Percentiles rank a stretch among this genome's conserved stretches.
These are phyloP conservation scores for Debaryomyces sp. DNA, from an alignment of 1,139 yeast genomes.

Conservation along the genomic window DNA sequence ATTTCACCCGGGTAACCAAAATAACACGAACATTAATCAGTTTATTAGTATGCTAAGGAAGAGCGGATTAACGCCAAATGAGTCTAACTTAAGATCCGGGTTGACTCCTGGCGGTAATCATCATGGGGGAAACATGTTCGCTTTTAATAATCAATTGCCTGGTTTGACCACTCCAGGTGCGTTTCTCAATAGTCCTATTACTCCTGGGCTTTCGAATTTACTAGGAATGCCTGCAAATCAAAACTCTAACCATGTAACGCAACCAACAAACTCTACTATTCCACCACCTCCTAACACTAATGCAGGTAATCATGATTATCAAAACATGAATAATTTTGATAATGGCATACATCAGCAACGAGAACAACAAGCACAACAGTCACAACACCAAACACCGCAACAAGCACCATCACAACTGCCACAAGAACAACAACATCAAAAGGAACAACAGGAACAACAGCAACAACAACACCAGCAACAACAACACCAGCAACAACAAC, in stretches of 20 bases:
- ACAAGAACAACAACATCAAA: constrained; percentile 10
- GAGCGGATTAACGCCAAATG: constrained; percentile 72
- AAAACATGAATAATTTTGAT: not conserved
- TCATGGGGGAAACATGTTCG: constrained; percentile 25
- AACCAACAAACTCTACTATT: not conserved
- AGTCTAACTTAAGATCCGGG: constrained; percentile 66
- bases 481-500: constrained; percentile 12
- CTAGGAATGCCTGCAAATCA: constrained; percentile 27
- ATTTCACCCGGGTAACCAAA: constrained; percentile 12
- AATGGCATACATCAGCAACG: not conserved
- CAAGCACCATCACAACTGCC: constrained; percentile 12
- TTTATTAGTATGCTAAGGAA: constrained; percentile 41
- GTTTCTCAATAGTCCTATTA: constrained; percentile 45
- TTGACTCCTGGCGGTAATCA: constrained; percentile 51
- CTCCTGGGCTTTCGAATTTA: constrained; percentile 49
- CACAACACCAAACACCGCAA: not conserved
- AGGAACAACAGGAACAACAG: constrained; percentile 14
- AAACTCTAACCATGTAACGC: not conserved
- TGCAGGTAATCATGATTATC: not conserved
- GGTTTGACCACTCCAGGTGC: constrained; percentile 51
- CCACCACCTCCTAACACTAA: constrained; percentile 3
- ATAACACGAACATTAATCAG: constrained; percentile 23
- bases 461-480: constrained; percentile 33
- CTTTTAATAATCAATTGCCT: constrained; percentile 37
- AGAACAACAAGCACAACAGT: not conserved